These are phyloP conservation scores for Discostella stelligeroides DNA, from an alignment of 108 stramenopile genomes.

Conservation along the genomic window DNA sequence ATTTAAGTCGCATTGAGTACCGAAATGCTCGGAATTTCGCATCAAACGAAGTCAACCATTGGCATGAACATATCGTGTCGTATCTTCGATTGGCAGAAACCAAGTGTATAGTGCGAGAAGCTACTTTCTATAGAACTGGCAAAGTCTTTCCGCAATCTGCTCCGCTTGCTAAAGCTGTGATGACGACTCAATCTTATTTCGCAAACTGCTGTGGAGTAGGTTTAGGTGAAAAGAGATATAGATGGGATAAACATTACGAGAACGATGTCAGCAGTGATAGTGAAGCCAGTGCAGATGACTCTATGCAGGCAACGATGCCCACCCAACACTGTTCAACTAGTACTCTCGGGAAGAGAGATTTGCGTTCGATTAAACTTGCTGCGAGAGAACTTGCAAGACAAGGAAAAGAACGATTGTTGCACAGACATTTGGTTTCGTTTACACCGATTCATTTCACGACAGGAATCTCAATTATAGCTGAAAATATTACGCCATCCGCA, in stretches of 20 bases:
- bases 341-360: constrained; percentile 24
- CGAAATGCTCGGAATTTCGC: constrained; percentile 1
- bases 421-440: constrained; percentile 28
- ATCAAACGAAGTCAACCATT: constrained; percentile 16
- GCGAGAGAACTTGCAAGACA: constrained; percentile 24
- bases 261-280: constrained; percentile 21
- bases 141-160: constrained; percentile 17
- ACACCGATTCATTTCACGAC: constrained; percentile 36
- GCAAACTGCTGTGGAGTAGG: constrained; percentile 38
- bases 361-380: constrained; percentile 24
- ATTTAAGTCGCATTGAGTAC: not conserved
- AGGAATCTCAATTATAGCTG: constrained; percentile 32
- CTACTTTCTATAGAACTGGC: constrained; percentile 16
- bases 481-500: constrained; percentile 26
- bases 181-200: constrained; percentile 38
- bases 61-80: constrained; percentile 31
- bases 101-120: constrained; percentile 5
- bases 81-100: constrained; percentile 29
- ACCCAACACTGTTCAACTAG: not conserved
- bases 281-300: constrained; percentile 8
- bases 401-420: constrained; percentile 26
- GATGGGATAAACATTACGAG: constrained; percentile 6
- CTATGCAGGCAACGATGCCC: not conserved
- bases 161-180: constrained; percentile 28
- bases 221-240: constrained; percentile 4